A percentile compares a stretch with the other conserved stretches of the same genome.
phyloP scores from a whole-genome alignment of 805 yeast genomes.

The Hanseniaspora meyeri region DNA sequence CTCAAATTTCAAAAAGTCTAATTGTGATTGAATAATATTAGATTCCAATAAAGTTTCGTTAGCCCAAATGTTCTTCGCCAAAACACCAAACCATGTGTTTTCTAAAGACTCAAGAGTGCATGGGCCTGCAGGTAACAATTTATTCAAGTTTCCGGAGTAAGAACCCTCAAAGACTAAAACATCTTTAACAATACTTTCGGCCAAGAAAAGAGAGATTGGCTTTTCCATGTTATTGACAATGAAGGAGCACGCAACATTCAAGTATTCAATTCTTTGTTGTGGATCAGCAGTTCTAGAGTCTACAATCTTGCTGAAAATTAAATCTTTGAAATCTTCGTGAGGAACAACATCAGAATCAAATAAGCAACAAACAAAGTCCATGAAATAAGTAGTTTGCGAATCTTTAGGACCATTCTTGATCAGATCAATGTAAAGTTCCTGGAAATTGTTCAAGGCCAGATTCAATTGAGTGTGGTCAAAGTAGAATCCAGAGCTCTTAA shows the following conservation, averaged over 20 bases:
- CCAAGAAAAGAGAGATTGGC: slow-evolving; percentile 48
- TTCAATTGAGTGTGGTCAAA: slow-evolving; percentile 52
- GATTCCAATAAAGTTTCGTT: slow-evolving; percentile 34
- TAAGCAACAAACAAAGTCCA: slow-evolving; percentile 34
- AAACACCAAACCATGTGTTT: slow-evolving; percentile 45
- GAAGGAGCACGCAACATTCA: slow-evolving; percentile 41
- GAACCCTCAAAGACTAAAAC: slow-evolving; percentile 52
- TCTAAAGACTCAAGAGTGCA: slow-evolving; percentile 25
- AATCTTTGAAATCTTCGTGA: slow-evolving; percentile 40
- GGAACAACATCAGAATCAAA: slow-evolving; percentile 18
- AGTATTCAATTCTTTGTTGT: slow-evolving; percentile 36
- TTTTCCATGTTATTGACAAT: slow-evolving; percentile 36
- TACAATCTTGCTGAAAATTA: slow-evolving; percentile 45
- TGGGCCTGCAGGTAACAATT: slow-evolving; percentile 29
- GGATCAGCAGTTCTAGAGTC: slow-evolving; percentile 32
- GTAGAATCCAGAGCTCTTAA: slow-evolving; percentile 22
- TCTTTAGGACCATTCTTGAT: slow-evolving; percentile 23
- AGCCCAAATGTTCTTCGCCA: slow-evolving; percentile 64
- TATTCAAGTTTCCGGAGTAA: slow-evolving; percentile 35
- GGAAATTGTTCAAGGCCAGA: slow-evolving; percentile 55
- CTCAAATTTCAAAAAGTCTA: slow-evolving; percentile 65
- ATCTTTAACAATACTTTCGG: slow-evolving; percentile 53
- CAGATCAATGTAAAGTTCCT: slow-evolving; percentile 33
- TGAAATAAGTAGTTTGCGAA: slow-evolving; percentile 30
- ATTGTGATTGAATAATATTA: slow-evolving; percentile 48